A percentile compares a stretch with the other conserved stretches of the same genome.
These are phyloP conservation scores for Naumovozyma baii DNA, from an alignment of 805 yeast genomes.

Conservation along the genomic window DNA sequence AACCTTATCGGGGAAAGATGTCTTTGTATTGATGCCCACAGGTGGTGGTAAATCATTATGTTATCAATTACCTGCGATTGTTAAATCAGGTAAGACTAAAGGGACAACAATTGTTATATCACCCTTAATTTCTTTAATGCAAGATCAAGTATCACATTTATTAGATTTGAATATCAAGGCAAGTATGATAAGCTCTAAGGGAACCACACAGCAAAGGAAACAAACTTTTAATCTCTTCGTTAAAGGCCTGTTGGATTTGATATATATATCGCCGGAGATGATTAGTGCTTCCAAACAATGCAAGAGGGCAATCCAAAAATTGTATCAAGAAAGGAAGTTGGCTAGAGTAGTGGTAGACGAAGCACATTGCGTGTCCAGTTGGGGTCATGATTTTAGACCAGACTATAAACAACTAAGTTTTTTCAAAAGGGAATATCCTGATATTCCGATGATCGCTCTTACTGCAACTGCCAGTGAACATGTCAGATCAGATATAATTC, in stretches of 20 bases:
- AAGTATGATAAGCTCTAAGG: constrained; percentile 79
- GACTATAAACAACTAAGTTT: constrained; percentile 76
- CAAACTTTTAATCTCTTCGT: constrained; percentile 52
- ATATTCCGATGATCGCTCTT: constrained; percentile 85
- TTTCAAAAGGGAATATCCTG: constrained; percentile 66
- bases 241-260: constrained; percentile 59
- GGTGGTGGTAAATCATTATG: constrained; percentile 98
- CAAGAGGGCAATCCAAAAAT: constrained; percentile 47
- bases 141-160: constrained; percentile 87
- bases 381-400: constrained; percentile 99
- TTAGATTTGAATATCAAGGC: constrained; percentile 61
- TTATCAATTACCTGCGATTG: constrained; percentile 88
- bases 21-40: constrained; percentile 94
- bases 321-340: constrained; percentile 46
- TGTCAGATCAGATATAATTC: constrained; percentile 77
- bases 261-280: constrained; percentile 94
- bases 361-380: constrained; percentile 95
- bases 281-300: constrained; percentile 65
- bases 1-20: constrained; percentile 68
- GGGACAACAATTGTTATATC: constrained; percentile 91
- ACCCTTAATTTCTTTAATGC: constrained; percentile 92
- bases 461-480: constrained; percentile 95
- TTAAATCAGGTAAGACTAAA: constrained; percentile 57
- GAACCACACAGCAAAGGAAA: constrained; percentile 51
- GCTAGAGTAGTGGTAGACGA: constrained; percentile 92